Evolutionary conservation across 169 alveolate genomes (phyloP), one percentile per base, ranked within the genome.

Genomic region (Plasmodium gallinaceum): DNA sequence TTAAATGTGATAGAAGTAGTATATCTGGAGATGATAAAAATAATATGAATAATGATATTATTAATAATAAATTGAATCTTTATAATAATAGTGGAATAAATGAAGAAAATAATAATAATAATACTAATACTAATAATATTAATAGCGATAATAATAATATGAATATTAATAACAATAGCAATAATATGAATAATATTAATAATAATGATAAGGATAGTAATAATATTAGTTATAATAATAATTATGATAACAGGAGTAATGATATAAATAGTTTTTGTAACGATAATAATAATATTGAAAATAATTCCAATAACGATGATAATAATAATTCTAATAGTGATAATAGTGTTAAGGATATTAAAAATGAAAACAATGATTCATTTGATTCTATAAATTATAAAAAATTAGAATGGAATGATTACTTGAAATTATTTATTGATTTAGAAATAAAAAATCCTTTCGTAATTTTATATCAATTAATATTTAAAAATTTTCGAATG

Each of bases 401-500:
- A 0, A 78, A 65, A 51, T n/a, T 64, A 6, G 42, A 83, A 0
- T 83, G 91, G 91, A 58, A 39, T 48, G 86, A 83, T 18, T 83
- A 83, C 37, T 18, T 83, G n/a, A 70, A 57, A 57, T 10, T 7
- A 5, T 83, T 83, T 62, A 57, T 83, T 54, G 24, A 83, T 22
- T 14, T 20, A 42, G 61, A 57, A 7, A 57, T 83, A 45, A 10
- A 24, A 5, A 83, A 83, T 43, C 86, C 91, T 9, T 83, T 83
- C 32, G 45, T 83, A 2, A 42, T 83, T 7, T 61, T 83, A 18
- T 83, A 83, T 39, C 91, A 83, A 37, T 43, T 83, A 42, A 69
- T 70, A 57, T 83, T 83, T 57, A 66, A 70, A 57, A 83, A 57
- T 20, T 83, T 83, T 46, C 60, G 91, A 12, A 57, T 69, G 12